Evolutionary conservation across 495 filamentous ascomycete species (phyloP), one percentile per base, ranked within the genome.

Genomic region (Penicillium nucicola): DNA sequence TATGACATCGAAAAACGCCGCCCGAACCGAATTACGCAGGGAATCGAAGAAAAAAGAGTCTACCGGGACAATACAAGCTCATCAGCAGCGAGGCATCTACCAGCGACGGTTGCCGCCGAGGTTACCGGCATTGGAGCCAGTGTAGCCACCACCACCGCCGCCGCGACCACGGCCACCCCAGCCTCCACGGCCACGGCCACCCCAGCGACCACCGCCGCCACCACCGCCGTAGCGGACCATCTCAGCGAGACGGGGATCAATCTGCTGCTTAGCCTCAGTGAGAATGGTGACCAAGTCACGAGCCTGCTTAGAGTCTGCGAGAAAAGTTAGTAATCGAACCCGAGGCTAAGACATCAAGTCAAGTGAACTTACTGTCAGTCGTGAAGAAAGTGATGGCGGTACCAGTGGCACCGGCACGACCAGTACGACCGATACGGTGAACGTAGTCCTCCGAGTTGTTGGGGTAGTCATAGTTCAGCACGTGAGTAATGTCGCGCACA

Each of bases 391-490:
- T 97, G 61, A 96, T 89, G 51, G 92, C 92, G 51, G 88, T 84
- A 57, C 92, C 92, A 44, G 83, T 84, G 59, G 90, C 88, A 58
- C 93, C 93, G 41, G 93, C 93, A 68, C 92, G 85, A 54, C 90
- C 92, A 31, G 92, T 97, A 68, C 90, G 84, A 57, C 87, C 93
- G 70, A 98, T 98, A 56, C 93, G 88, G 66, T 98, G 93, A 53
- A 98, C 91, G 58, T 98, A 98, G 64, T 97, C 92, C 73, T 98
- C 92, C 73, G 93, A 97, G 79, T 98, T 98, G 81, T 97, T 97
- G 68, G 93, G 93, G 71, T 96, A 96, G 74, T 98, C 93, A 88
- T 97, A 97, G 86, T 98, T 98, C 76, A 98, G 81, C 77, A 98
- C 93, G 78, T 98, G 93, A 73, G 92, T 97, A 76, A 98, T 98